A percentile compares a stretch with the other conserved stretches of the same genome.
Evolutionary conservation across 768 basidiomycete genomes (phyloP).

Genomic region (Paxillus ammoniavirescens): DNA sequence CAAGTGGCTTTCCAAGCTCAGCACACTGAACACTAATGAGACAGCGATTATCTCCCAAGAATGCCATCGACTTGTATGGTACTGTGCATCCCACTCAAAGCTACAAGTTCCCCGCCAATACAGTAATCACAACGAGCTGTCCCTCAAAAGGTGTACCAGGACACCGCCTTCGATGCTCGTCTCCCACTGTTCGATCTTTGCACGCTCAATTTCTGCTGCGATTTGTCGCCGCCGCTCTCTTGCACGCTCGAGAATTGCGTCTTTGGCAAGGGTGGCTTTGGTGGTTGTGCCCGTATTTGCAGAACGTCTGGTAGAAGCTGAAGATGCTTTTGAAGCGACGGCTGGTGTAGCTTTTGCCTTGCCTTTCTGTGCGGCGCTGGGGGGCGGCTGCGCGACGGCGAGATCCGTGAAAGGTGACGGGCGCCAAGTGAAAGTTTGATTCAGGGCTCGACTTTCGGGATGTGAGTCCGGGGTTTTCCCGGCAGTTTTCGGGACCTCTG

Average conservation of each 20-base stretch:
- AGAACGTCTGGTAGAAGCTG: slow-evolving; percentile 1
- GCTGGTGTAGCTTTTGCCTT: slow-evolving; percentile 8
- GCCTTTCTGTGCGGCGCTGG: slow-evolving; percentile 13
- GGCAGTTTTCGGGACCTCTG: background rate
- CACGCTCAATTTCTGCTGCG: slow-evolving; percentile 51
- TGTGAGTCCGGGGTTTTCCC: background rate
- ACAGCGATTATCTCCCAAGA: too few species aligned
- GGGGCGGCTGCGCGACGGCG: background rate
- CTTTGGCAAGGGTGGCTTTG: slow-evolving; percentile 28
- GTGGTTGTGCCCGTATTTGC: background rate
- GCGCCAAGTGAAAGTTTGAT: background rate
- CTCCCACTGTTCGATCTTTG: slow-evolving; percentile 73
- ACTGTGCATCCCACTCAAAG: too few species aligned
- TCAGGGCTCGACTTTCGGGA: background rate
- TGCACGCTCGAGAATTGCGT: slow-evolving; percentile 51
- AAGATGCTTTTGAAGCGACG: background rate
- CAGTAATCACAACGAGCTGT: slow-evolving; percentile 9
- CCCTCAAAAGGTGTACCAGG: slow-evolving; percentile 46
- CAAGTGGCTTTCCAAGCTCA: too few species aligned
- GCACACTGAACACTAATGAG: too few species aligned
- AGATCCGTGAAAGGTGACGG: background rate
- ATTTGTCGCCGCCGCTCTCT: slow-evolving; percentile 52
- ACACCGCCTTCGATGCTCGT: slow-evolving; percentile 68
- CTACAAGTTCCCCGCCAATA: too few species aligned
- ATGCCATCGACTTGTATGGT: too few species aligned